Conservation (phyloP, 176 grass and related monocot genomes). For the Eleusine indica region DNA sequence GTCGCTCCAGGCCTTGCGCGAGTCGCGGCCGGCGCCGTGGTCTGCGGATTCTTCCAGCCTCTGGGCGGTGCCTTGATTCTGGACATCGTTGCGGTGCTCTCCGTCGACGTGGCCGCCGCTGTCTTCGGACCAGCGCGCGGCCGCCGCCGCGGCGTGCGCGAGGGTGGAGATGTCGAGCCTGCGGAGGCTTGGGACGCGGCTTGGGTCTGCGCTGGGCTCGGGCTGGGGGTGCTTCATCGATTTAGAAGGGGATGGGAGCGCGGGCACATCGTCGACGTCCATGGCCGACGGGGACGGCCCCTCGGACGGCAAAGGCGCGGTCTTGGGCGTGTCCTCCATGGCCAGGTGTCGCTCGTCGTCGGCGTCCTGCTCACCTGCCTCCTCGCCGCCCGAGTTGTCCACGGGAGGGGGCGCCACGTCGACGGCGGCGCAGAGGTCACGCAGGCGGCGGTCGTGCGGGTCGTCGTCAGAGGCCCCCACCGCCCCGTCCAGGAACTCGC, state of each 20-base stretch:
- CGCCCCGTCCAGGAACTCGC: slow-evolving; percentile 26
- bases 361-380: background rate
- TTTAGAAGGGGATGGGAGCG: slow-evolving; percentile 11
- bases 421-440: slow-evolving; percentile 46
- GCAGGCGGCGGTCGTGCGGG: slow-evolving; percentile 46
- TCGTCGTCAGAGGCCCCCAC: background rate
- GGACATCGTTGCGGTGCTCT: background rate
- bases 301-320: slow-evolving; percentile 24
- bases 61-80: slow-evolving; percentile 31
- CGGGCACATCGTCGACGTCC: slow-evolving; percentile 1
- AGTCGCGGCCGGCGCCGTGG: background rate
- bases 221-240: slow-evolving; percentile 24
- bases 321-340: background rate
- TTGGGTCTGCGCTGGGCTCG: too few species aligned
- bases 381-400: slow-evolving; percentile 9
- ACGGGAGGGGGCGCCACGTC: background rate
- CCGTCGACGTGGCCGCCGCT: background rate
- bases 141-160: slow-evolving; percentile 19
- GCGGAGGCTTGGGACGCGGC: too few species aligned
- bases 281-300: slow-evolving; percentile 25
- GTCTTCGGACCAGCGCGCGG: background rate
- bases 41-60: background rate
- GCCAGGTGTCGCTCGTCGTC: background rate
- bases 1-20: slow-evolving; percentile 31
- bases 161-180: slow-evolving; percentile 9